Conservation (phyloP, 352 stramenopile species). For the Phytophthora europaea region DNA sequence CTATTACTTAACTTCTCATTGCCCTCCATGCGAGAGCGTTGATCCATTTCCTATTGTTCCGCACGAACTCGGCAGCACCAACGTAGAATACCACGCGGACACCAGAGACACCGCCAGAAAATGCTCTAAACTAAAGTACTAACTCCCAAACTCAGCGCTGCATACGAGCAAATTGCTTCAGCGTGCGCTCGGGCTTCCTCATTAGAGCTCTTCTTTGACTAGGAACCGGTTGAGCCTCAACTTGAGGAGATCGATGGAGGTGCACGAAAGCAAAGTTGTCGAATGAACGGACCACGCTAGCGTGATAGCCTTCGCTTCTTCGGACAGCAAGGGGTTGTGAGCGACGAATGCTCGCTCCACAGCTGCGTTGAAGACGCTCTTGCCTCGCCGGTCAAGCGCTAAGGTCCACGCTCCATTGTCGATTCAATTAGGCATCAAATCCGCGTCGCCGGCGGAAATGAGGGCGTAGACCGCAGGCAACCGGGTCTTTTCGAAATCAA, state of each 20-base stretch:
- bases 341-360: constrained; percentile 38
- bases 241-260: constrained; percentile 49
- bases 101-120: too few species aligned
- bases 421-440: too few species aligned
- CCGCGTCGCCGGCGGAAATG: too few species aligned
- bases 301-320: constrained; percentile 10
- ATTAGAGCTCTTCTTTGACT: constrained; percentile 34
- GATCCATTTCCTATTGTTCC: not conserved
- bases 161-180: too few species aligned
- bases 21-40: not conserved
- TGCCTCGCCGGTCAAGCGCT: too few species aligned
- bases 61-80: not conserved
- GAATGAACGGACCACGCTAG: constrained; percentile 46
- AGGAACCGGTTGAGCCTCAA: constrained; percentile 49
- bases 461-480: not conserved
- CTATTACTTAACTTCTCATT: too few species aligned
- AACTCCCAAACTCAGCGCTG: too few species aligned
- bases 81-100: not conserved
- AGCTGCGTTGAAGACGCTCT: constrained; percentile 10
- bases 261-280: constrained; percentile 56
- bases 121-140: too few species aligned
- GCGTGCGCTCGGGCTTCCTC: too few species aligned
- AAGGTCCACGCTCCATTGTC: too few species aligned
- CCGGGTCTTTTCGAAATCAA: too few species aligned
- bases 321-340: constrained; percentile 22